These are phyloP conservation scores for Aspergillus uvarum DNA, from an alignment of 2,329 filamentous ascomycete genomes.

Conservation along the genomic window DNA sequence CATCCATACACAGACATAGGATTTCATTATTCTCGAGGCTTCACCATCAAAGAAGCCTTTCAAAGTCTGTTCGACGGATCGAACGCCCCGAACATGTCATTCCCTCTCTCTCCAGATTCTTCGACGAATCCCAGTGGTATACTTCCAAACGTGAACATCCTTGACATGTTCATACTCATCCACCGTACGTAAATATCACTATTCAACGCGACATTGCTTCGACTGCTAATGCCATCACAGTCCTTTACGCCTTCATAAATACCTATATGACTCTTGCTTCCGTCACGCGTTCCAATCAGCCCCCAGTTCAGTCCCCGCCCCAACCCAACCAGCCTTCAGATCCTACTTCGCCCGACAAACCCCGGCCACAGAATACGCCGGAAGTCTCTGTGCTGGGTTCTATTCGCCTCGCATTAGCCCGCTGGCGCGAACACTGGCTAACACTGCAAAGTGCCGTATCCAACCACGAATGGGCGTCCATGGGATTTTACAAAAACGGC, in stretches of 20 bases:
- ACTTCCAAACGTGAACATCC: conserved; percentile 29
- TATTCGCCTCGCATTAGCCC: conserved; percentile 36
- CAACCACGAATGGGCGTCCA: conserved; percentile 38
- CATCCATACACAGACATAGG: conserved; percentile 45
- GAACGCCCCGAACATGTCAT: conserved; percentile 12
- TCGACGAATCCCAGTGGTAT: conserved; percentile 11
- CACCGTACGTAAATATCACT: conserved; percentile 32
- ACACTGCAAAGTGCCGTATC: conserved; percentile 32
- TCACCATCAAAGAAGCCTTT: conserved; percentile 42
- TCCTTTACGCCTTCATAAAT: conserved; percentile 44
- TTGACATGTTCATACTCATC: conserved; percentile 47
- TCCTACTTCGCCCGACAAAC: conserved; percentile 5
- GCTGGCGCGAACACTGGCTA: conserved; percentile 43
- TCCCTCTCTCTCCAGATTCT: background rate
- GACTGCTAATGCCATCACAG: conserved; percentile 21
- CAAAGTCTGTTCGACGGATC: conserved; percentile 38
- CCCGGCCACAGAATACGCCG: conserved; percentile 17
- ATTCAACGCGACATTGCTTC: too few relatives aligned
- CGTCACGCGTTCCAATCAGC: conserved; percentile 20
- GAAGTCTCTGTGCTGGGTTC: conserved; percentile 32
- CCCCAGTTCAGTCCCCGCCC: background rate
- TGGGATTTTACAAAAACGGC: conserved; percentile 45
- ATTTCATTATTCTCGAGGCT: conserved; percentile 38
- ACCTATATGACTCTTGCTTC: conserved; percentile 41
- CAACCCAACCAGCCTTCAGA: conserved; percentile 9